Evolutionary conservation across 2,329 filamentous ascomycete species (phyloP), one percentile per base, ranked within the genome.

Genomic region (Uncinocarpus reesii): DNA sequence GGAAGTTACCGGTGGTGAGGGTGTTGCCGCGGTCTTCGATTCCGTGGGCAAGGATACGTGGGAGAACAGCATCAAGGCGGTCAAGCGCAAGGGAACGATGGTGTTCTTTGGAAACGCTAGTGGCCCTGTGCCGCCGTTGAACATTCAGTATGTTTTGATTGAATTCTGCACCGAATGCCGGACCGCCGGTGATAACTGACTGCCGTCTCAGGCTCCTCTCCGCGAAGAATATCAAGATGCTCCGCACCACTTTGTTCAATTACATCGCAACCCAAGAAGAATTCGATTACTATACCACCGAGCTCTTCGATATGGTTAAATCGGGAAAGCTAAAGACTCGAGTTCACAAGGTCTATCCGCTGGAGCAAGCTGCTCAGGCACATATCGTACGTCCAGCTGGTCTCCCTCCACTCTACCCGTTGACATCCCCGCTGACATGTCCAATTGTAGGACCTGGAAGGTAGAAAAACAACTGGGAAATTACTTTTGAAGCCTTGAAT

Each of bases 11-110:
- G 77, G 72, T 1, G 83, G 83, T 0, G 69, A 79, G 51, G 89
- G 89, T 6, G 81, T 83, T 2, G 77, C 79, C 54, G 86, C 82
- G 7, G 83, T 94, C 23, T 93, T 87, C 62, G 88, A 95, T 62
- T 84, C 85, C 4, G 86, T 95, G 2, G 89, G 88, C 10, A 86
- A 86, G 69, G 75, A 76, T 42, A 95, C 89, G 0, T 94, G 92
- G 68, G 86, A 95, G 56, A 73, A 78, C 16, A 83, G 82, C 58
- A 63, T 95, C 54, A 79, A 88, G 55, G 77, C 80, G 57, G 74
- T 90, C 47, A 84, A 81, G 56, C 66, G 81, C 54, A 93, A 93
- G 71, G 89, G 87, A 4, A 83, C 74, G 1, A 67, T 94, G 58
- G 75, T 87, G 21, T 82, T 79, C 42, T 93, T 89, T 67, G 87